phyloP scores from a whole-genome alignment of 108 stramenopile genomes.

The Nannochloropsis oceanica region DNA sequence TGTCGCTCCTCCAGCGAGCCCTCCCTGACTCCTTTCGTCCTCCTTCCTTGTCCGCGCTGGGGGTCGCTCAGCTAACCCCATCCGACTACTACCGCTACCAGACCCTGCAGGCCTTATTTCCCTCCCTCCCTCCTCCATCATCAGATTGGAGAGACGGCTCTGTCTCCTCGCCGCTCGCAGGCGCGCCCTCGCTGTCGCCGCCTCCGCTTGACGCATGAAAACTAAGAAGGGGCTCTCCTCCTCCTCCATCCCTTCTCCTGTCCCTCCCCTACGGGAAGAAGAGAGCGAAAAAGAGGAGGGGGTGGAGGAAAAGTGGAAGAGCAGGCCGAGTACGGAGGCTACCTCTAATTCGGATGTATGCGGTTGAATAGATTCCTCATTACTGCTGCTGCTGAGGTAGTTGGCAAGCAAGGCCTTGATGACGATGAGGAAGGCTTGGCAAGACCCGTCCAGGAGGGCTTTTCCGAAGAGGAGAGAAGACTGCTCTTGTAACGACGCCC shows the following conservation, averaged over 20 bases:
- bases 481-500: neutral
- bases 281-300: neutral
- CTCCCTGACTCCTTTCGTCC: neutral
- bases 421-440: neutral
- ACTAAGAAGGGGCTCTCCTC: neutral
- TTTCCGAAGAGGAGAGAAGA: neutral
- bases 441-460: neutral
- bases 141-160: too few species aligned
- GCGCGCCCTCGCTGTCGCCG: neutral
- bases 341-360: too few species aligned
- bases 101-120: neutral
- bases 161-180: too few species aligned
- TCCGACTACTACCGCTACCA: too few species aligned
- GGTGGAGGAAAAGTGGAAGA: neutral
- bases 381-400: neutral
- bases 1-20: neutral
- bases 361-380: too few species aligned
- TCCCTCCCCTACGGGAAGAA: neutral
- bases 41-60: neutral
- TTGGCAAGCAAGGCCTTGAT: neutral
- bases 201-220: neutral
- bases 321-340: neutral
- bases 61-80: too few species aligned
- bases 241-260: neutral
- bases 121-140: neutral